Conservation (phyloP, 2,329 filamentous ascomycete species). For the Penicillium sp. region DNA sequence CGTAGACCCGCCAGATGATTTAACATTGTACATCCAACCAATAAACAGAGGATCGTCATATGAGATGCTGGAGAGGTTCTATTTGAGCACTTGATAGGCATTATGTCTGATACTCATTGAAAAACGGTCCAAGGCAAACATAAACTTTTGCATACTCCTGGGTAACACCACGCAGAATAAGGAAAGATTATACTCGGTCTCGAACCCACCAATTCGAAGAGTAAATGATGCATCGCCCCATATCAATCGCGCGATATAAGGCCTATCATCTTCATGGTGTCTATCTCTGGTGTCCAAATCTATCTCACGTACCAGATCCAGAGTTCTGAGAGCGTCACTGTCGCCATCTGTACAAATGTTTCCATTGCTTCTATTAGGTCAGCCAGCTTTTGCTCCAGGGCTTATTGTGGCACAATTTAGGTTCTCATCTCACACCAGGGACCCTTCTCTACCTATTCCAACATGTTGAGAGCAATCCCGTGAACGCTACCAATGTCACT, state of each 20-base stretch:
- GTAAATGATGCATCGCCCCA: background rate
- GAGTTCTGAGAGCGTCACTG: background rate
- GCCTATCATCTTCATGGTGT: background rate
- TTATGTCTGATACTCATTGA: background rate
- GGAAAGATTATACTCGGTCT: background rate
- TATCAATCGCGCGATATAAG: background rate
- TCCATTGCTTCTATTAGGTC: background rate
- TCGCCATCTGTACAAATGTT: background rate
- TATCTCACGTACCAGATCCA: background rate
- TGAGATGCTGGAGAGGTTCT: too few relatives aligned
- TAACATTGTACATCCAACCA: background rate
- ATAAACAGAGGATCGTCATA: background rate
- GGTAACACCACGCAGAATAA: constrained; percentile 1
- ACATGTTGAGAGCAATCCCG: background rate
- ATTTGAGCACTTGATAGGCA: too few relatives aligned
- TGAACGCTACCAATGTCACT: constrained; percentile 1
- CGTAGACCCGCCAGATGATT: background rate
- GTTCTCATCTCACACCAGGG: background rate
- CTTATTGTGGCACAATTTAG: too few relatives aligned
- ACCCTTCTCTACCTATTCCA: background rate
- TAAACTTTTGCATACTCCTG: background rate
- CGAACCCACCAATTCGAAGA: background rate
- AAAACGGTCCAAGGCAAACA: background rate
- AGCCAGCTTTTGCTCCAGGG: background rate
- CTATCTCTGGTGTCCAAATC: background rate